Evolutionary conservation across 345 rosid genomes (phyloP), one percentile per base, ranked within the genome.

Genomic region (Trapa incisa): DNA sequence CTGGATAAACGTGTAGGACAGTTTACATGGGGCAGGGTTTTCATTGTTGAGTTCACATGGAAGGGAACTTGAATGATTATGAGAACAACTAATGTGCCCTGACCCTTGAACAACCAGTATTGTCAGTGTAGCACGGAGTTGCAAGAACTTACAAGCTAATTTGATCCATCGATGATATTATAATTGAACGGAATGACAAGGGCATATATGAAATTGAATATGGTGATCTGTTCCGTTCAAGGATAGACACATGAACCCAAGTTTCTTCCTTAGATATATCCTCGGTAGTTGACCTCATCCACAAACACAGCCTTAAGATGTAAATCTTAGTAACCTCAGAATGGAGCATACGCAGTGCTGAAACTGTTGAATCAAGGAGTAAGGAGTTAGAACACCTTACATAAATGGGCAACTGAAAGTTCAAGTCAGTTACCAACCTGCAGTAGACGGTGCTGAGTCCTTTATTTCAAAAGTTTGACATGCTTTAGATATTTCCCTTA

Each of bases 181-280:
- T 71, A 67, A 91, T 70, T n/a, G 93, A 84, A 78, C 87, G 89
- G 76, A 89, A 94, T 33, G 87, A 89, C 66, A 89, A 84, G 71
- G 99, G 99, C 82, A 91, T 79, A 83, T 78, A 87, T 68, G 97
- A 94, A 80, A 94, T 94, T 47, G 84, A 74, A 72, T 87, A 89
- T 39, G 95, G 93, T 78, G 99, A 91, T 76, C 76, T 85, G 73
- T 91, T 91, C 82, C 99, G 84, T 78, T 89, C 99, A 74, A 94
- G 97, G 76, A 86, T 75, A 66, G 93, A 91, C 29, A 94, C 96
- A 2, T 91, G 84, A 65, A 89, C 70, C 99, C 96, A 94, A 32
- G 87, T 84, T 81, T 94, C 97, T 65, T 89, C 93, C 77, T 81
- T 85, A 35, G 96, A 82, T 74, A 89, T 79, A 72, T 73, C 85